These are phyloP conservation scores for Physcia stellaris DNA, from an alignment of 495 filamentous ascomycete genomes.

Conservation along the genomic window DNA sequence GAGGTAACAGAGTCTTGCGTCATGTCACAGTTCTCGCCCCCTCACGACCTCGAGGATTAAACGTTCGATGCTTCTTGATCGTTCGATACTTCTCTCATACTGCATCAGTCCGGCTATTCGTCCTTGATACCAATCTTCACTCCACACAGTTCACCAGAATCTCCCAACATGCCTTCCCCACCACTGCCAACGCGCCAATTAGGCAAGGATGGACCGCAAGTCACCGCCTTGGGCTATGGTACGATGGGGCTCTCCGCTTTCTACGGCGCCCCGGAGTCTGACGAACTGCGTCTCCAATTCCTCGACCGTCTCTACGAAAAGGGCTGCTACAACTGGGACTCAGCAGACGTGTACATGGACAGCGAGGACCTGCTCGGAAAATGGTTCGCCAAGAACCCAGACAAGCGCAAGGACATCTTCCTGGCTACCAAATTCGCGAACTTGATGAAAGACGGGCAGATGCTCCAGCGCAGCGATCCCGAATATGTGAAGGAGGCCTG, in stretches of 20 bases:
- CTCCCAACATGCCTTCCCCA: too few relatives aligned
- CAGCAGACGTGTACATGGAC: constrained; percentile 34
- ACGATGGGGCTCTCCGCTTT: constrained; percentile 38
- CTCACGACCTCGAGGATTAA: too few relatives aligned
- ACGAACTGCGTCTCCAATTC: constrained; percentile 26
- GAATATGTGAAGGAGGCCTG: constrained; percentile 33
- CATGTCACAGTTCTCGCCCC: too few relatives aligned
- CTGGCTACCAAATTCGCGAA: constrained; percentile 40
- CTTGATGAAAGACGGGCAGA: constrained; percentile 13
- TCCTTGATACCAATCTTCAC: too few relatives aligned
- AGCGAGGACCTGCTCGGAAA: constrained; percentile 23
- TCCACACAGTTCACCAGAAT: too few relatives aligned
- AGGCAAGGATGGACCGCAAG: constrained; percentile 39
- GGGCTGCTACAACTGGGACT: constrained; percentile 48
- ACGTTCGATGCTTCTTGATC: too few relatives aligned
- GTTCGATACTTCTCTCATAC: too few relatives aligned
- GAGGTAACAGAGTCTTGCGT: too few relatives aligned
- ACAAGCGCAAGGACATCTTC: constrained; percentile 40
- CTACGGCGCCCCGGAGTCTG: constrained; percentile 28
- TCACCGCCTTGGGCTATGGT: constrained; percentile 42
- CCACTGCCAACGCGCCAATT: constrained; percentile 33
- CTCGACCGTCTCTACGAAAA: constrained; percentile 35
- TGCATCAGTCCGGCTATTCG: too few relatives aligned
- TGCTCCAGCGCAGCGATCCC: constrained; percentile 22
- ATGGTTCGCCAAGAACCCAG: constrained; percentile 37